phyloP scores from a whole-genome alignment of 176 grass and related monocot genomes.

The Aegilops speltoides region DNA sequence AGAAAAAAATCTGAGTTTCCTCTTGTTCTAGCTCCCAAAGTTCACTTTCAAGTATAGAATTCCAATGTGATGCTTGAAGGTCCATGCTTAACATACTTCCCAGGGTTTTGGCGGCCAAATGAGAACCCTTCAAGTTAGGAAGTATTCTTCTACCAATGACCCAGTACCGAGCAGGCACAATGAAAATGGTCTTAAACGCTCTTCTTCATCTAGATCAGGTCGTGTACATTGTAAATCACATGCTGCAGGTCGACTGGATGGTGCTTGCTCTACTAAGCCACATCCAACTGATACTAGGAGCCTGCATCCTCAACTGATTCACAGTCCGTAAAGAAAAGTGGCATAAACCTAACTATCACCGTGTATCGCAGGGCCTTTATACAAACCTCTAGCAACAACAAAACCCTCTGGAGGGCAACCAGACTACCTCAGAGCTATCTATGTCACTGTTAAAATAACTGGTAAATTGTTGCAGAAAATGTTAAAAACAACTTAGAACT shows the following conservation, averaged over 20 bases:
- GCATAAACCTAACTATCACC: conserved; percentile 40
- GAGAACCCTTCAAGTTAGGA: too few species aligned
- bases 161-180: background rate
- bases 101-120: too few species aligned
- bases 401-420: conserved; percentile 93
- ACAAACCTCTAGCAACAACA: conserved; percentile 78
- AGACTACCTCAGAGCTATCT: conserved; percentile 61
- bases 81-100: too few species aligned
- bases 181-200: background rate
- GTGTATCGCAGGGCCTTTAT: conserved; percentile 69
- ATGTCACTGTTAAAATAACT: conserved; percentile 55
- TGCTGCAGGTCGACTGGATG: conserved; percentile 8
- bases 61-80: too few species aligned
- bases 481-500: conserved; percentile 15
- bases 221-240: conserved; percentile 40
- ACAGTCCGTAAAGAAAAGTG: conserved; percentile 1
- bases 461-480: background rate
- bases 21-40: too few species aligned
- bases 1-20: too few species aligned
- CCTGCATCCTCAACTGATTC: background rate
- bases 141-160: background rate
- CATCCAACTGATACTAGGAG: conserved; percentile 9
- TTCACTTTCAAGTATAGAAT: too few species aligned
- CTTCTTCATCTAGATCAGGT: conserved; percentile 17
- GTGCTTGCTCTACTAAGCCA: conserved; percentile 22